Evolutionary conservation across 202 grass and related monocot species (phyloP).

Genomic region (Eragrostis tef): DNA sequence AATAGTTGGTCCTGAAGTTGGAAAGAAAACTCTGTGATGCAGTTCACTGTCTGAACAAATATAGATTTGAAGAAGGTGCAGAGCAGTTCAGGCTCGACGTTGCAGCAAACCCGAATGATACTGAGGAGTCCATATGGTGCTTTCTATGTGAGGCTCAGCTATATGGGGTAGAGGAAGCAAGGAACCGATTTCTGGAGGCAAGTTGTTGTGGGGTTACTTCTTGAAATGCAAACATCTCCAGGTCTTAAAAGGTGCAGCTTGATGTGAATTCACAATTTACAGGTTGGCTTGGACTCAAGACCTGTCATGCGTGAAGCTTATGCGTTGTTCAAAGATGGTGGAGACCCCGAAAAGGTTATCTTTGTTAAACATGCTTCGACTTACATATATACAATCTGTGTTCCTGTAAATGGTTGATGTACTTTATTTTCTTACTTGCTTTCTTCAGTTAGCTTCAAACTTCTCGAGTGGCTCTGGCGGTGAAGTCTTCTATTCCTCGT

Average conservation of each 20-base stretch:
- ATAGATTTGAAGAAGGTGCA: constrained; percentile 81
- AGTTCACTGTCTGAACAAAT: background rate
- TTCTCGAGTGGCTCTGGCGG: constrained; percentile 59
- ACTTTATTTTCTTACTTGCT: background rate
- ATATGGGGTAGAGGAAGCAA: constrained; percentile 60
- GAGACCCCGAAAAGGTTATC: constrained; percentile 79
- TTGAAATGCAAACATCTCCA: background rate
- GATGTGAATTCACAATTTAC: constrained; percentile 17
- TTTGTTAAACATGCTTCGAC: background rate
- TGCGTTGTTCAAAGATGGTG: constrained; percentile 75
- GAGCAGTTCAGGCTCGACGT: constrained; percentile 91
- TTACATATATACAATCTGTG: background rate
- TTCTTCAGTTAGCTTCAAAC: constrained; percentile 62
- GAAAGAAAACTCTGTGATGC: background rate
- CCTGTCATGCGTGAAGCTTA: constrained; percentile 80
- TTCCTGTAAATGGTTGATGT: background rate
- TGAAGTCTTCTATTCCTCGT: constrained; percentile 78
- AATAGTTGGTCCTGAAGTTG: background rate
- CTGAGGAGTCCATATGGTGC: constrained; percentile 92
- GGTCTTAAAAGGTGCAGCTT: background rate
- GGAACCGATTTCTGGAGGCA: constrained; percentile 84
- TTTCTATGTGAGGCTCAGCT: constrained; percentile 82
- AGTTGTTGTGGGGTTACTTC: background rate
- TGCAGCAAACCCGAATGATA: constrained; percentile 81
- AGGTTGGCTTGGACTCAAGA: constrained; percentile 80